Base-by-base conservation (phyloP, 805 yeast species). In the Huiozyma sinensis region DNA sequence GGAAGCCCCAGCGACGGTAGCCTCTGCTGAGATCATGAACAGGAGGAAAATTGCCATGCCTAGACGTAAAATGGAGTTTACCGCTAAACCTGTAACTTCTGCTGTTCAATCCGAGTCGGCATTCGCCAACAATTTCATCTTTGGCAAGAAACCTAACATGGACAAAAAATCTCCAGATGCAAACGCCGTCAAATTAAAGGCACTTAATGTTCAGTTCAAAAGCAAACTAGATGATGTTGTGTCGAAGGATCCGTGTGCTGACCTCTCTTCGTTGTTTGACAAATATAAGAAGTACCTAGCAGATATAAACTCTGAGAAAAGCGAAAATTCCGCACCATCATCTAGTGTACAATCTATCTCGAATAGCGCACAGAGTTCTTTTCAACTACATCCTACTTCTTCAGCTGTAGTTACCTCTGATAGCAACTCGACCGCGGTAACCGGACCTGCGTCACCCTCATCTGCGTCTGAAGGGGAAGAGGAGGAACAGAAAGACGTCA, bases 11-110 rank as follows among this genome's bases (percentile, higher is more conserved):
- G 49, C 57, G 33, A 87, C 90, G 0, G 57, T 49, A 39, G 92
- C 95, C 0, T 70, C 83, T 1, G 68, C 74, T 3, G 77, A 71
- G 5, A 79, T 76, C 6, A 61, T 87, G 73, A 75, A 87, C 28
- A 71, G 66, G 44, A 70, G 96, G 55, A 82, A 78, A 66, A 83
- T 85, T 45, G 73, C 84, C 28, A 69, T 73, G 55, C 82, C 83
- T 11, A 71, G 66, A 54, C 63, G 67, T 27, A 72, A 71, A 56
- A 51, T 65, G 47, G 58, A 58, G 6, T 47, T 48, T 34, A 43
- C 42, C 12, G 32, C 34, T 13, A 37, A 33, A 17, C 9, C 31
- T 11, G 28, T 2, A 5, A 29, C 12, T 8, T 17, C 33, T 29
- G 33, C 44, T 38, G 28, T 45, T 7, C 44, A 38, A 32, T 46